A percentile compares a stretch with the other conserved stretches of the same genome.
Conservation (phyloP, 371 early-diverging fungal genomes). For the Chytridium lagenaria region DNA sequence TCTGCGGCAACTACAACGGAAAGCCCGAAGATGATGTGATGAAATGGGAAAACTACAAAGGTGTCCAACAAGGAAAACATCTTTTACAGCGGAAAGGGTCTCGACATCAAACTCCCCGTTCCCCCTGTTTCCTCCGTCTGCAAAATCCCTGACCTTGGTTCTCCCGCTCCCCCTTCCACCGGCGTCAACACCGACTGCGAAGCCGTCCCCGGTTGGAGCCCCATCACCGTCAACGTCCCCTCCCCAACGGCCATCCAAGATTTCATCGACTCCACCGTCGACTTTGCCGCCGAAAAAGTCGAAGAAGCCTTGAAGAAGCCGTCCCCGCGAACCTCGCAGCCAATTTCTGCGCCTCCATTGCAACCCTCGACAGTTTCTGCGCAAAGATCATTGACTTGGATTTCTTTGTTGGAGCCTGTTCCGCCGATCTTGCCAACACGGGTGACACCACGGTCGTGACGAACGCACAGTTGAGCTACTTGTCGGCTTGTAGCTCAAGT, state of each 20-base stretch:
- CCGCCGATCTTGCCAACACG: not conserved
- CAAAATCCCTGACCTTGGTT: not conserved
- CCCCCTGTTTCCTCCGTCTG: not conserved
- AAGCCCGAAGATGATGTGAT: not conserved
- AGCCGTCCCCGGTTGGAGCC: no score
- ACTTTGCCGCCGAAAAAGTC: not conserved
- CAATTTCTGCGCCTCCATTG: not conserved
- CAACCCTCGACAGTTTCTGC: not conserved
- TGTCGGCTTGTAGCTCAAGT: slow-evolving; percentile 4
- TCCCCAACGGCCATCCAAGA: no score
- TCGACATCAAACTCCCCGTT: not conserved
- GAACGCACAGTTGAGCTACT: not conserved
- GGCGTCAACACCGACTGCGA: not conserved
- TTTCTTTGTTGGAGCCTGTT: slow-evolving; percentile 2
- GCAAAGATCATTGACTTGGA: not conserved
- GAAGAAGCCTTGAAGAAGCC: not conserved
- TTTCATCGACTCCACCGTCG: no score
- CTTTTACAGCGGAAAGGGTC: not conserved
- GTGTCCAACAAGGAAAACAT: not conserved
- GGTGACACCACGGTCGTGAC: not conserved
- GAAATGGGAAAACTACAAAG: not conserved
- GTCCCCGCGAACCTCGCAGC: not conserved
- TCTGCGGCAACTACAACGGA: slow-evolving; percentile 10
- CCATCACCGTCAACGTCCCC: no score
- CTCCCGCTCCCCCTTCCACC: not conserved